Conservation (phyloP, 208 protist genomes). For the Acanthamoeba castellanii region DNA sequence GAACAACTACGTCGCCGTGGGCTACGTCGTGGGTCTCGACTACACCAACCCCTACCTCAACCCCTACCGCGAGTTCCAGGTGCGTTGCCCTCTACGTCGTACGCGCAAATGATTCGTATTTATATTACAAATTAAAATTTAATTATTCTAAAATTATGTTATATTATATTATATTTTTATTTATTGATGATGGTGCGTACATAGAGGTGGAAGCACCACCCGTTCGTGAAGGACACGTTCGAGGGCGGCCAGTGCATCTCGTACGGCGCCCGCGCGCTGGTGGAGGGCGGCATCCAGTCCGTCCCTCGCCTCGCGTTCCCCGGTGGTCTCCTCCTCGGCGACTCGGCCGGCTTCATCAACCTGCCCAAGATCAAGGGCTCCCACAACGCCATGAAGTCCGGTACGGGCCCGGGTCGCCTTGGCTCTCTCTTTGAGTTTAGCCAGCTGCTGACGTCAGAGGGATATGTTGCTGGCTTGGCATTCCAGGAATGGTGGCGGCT, state of each 20-base stretch:
- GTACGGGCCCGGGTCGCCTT: conserved; percentile 75
- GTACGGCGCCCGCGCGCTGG: conserved; percentile 97
- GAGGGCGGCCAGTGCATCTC: conserved; percentile 93
- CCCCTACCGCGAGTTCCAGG: conserved; percentile 97
- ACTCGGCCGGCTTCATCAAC: conserved; percentile 98
- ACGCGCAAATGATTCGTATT: not conserved
- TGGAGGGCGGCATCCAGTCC: conserved; percentile 96
- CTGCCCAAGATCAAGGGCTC: conserved; percentile 98
- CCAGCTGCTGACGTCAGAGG: not conserved
- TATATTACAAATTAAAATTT: too few species aligned
- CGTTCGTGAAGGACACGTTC: conserved; percentile 87
- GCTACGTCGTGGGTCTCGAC: conserved; percentile 97
- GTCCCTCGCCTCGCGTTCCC: conserved; percentile 97
- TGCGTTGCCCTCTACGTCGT: not conserved
- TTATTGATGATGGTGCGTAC: conserved; percentile 59
- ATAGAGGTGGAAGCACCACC: conserved; percentile 86
- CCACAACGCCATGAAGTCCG: conserved; percentile 98
- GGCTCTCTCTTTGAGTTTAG: not conserved
- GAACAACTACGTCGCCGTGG: conserved; percentile 93
- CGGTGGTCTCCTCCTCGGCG: conserved; percentile 95
- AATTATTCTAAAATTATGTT: not conserved
- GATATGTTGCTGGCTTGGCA: not conserved
- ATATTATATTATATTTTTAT: not conserved
- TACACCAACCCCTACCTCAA: conserved; percentile 97
- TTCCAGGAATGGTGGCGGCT: conserved; percentile 88